These are phyloP conservation scores for Eutrema heterophyllum DNA, from an alignment of 345 rosid species.

Conservation along the genomic window DNA sequence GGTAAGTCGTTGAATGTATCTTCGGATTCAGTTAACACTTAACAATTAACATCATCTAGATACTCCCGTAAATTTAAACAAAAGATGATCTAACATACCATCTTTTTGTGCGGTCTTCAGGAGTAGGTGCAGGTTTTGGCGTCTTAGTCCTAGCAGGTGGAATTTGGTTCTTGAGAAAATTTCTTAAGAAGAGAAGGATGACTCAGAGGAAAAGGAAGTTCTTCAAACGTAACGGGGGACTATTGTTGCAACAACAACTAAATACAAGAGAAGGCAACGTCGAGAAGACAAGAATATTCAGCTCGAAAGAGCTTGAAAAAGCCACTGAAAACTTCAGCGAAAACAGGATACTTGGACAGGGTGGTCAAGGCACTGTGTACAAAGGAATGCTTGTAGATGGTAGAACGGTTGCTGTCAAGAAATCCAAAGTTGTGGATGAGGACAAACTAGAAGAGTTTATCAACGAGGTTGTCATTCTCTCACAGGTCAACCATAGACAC, in stretches of 20 bases:
- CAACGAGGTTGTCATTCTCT: slow-evolving; percentile 39
- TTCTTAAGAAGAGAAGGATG: background rate
- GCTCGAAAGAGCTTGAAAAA: slow-evolving; percentile 29
- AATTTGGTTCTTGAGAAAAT: background rate
- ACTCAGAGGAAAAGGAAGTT: background rate
- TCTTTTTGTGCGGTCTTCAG: background rate
- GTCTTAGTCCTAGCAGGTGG: background rate
- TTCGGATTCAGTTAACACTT: background rate
- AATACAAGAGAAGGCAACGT: background rate
- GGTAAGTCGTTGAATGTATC: background rate
- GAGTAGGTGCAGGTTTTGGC: background rate
- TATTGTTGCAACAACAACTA: slow-evolving; percentile 27
- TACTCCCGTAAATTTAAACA: background rate
- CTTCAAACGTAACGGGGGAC: slow-evolving; percentile 24
- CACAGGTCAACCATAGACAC: slow-evolving; percentile 39
- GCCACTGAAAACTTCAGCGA: slow-evolving; percentile 36
- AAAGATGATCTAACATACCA: background rate
- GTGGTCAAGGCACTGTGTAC: slow-evolving; percentile 33
- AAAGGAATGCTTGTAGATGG: slow-evolving; percentile 31
- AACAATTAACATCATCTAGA: background rate
- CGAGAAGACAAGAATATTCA: slow-evolving; percentile 4
- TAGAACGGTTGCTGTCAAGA: slow-evolving; percentile 36
- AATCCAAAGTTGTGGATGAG: slow-evolving; percentile 30
- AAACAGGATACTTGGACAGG: slow-evolving; percentile 9
- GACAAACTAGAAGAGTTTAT: slow-evolving; percentile 40